Evolutionary conservation across 2,329 filamentous ascomycete species (phyloP).

Genomic region (Lachnellula cervina): DNA sequence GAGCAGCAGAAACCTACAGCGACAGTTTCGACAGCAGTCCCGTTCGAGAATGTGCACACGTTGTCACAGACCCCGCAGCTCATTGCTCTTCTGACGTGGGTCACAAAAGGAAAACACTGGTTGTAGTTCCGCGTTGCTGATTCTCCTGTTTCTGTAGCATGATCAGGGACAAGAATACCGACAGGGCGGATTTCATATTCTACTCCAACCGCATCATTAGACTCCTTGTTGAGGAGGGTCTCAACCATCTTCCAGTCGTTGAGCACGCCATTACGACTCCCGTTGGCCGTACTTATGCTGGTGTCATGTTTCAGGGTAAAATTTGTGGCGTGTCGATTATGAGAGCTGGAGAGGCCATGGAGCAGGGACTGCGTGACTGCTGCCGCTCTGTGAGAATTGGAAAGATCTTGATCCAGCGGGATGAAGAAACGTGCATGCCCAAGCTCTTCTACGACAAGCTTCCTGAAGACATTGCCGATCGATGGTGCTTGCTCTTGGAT

Average conservation of each 20-base stretch:
- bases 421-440: slow-evolving; percentile 88
- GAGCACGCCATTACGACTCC: slow-evolving; percentile 87
- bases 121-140: slow-evolving; percentile 4
- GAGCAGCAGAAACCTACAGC: slow-evolving; percentile 76
- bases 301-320: slow-evolving; percentile 93
- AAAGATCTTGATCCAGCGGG: slow-evolving; percentile 95
- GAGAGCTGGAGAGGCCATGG: slow-evolving; percentile 97
- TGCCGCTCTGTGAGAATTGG: slow-evolving; percentile 97
- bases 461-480: slow-evolving; percentile 82
- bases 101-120: slow-evolving; percentile 24
- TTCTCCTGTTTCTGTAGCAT: slow-evolving; percentile 54
- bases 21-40: slow-evolving; percentile 79
- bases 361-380: slow-evolving; percentile 92
- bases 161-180: slow-evolving; percentile 87
- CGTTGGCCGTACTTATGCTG: slow-evolving; percentile 80
- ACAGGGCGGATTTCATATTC: slow-evolving; percentile 96
- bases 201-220: slow-evolving; percentile 98
- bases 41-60: slow-evolving; percentile 83
- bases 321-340: slow-evolving; percentile 99
- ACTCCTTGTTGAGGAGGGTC: slow-evolving; percentile 89
- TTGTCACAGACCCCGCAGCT: slow-evolving; percentile 92
- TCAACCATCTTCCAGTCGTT: slow-evolving; percentile 92
- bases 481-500: slow-evolving; percentile 91
- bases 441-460: slow-evolving; percentile 98
- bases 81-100: slow-evolving; percentile 95